A percentile compares a stretch with the other conserved stretches of the same genome.
phyloP scores from a whole-genome alignment of 2,329 filamentous ascomycete species.

The Aspergillus aculeatinus region DNA sequence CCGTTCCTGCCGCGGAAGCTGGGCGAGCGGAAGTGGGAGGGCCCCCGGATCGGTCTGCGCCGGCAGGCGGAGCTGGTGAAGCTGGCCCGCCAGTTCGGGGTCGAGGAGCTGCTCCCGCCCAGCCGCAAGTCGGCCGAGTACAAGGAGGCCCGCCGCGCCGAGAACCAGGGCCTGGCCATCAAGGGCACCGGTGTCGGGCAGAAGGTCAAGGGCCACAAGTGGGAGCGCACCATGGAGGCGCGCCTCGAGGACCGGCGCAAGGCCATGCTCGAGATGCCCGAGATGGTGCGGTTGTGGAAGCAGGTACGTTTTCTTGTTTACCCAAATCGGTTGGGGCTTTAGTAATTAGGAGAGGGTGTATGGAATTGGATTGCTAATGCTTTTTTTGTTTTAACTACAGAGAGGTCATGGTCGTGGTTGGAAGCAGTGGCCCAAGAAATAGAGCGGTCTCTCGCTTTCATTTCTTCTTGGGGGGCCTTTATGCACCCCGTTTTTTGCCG shows the following conservation, averaged over 20 bases:
- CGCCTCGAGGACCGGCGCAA: conserved; percentile 84
- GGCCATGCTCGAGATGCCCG: conserved; percentile 93
- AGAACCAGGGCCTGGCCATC: conserved; percentile 72
- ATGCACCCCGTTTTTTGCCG: too few species aligned
- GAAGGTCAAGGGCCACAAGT: conserved; percentile 89
- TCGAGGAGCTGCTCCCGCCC: conserved; percentile 76
- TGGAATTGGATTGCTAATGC: conserved; percentile 34
- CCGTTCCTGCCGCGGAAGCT: conserved; percentile 80
- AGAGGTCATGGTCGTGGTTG: conserved; percentile 70
- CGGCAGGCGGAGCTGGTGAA: conserved; percentile 90
- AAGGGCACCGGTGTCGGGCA: conserved; percentile 93
- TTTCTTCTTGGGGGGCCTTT: background rate
- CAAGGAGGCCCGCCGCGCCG: conserved; percentile 66
- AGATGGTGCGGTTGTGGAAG: conserved; percentile 90
- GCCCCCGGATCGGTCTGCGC: conserved; percentile 78
- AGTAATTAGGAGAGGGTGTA: background rate
- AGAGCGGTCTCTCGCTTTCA: background rate
- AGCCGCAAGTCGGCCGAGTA: conserved; percentile 72
- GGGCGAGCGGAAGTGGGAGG: conserved; percentile 75
- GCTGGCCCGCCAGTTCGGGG: conserved; percentile 72
- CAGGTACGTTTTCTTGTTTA: conserved; percentile 48
- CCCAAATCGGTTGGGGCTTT: background rate
- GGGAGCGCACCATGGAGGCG: conserved; percentile 81
- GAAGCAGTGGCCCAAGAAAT: conserved; percentile 68
- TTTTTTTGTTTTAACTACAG: conserved; percentile 36